These are phyloP conservation scores for Apostasia shenzhenica DNA, from an alignment of 106 monocot genomes.

Conservation along the genomic window DNA sequence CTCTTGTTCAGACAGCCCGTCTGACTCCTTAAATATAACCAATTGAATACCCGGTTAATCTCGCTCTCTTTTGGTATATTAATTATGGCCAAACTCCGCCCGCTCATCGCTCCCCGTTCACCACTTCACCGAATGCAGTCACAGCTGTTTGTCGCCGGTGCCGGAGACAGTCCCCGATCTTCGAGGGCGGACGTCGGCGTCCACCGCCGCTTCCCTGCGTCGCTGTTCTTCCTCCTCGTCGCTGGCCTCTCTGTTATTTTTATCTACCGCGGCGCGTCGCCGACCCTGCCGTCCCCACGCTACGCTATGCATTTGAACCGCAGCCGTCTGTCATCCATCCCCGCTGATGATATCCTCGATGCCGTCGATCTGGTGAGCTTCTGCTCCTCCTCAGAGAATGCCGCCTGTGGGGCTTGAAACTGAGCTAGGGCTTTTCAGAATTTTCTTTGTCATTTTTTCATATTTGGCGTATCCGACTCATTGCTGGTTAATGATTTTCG, in stretches of 20 bases:
- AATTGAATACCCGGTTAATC: no score
- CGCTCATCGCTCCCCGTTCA: no score
- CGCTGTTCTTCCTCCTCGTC: neutral
- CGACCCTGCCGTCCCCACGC: neutral
- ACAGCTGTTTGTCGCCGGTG: no score
- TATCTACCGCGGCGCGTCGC: neutral
- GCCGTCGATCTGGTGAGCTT: constrained; percentile 9
- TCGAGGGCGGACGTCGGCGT: neutral
- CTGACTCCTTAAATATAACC: no score
- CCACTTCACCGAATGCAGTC: no score
- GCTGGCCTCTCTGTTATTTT: constrained; percentile 1
- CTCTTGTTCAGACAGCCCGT: no score
- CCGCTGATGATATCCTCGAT: neutral
- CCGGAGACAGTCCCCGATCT: no score
- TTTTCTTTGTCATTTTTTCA: neutral
- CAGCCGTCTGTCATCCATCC: neutral
- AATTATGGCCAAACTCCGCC: no score
- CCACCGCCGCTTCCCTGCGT: neutral
- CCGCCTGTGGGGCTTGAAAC: neutral
- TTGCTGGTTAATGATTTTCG: neutral
- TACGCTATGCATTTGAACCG: neutral
- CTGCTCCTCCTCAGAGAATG: neutral
- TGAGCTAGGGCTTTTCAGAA: neutral
- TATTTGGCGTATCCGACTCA: neutral
- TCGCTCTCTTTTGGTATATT: no score